Conservation (phyloP, 2,329 filamentous ascomycete genomes). For the Furcasterigmium furcatum region DNA sequence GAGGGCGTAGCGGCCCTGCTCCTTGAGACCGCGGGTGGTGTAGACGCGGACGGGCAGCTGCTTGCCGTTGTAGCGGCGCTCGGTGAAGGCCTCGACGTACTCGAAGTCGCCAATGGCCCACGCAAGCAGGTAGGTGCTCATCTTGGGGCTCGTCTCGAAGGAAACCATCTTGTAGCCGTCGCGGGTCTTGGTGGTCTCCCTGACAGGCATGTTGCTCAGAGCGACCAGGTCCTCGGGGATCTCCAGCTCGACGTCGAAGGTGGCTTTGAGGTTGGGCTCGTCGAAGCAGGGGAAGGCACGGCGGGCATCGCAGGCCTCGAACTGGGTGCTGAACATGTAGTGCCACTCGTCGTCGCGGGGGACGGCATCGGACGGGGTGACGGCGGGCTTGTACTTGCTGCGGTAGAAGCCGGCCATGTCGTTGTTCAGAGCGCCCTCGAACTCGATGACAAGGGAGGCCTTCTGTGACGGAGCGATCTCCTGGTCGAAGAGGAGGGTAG, state of each 20-base stretch:
- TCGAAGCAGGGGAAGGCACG: slow-evolving; percentile 97
- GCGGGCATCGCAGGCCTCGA: slow-evolving; percentile 93
- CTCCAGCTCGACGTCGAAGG: slow-evolving; percentile 92
- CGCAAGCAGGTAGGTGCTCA: slow-evolving; percentile 88
- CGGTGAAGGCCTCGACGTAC: slow-evolving; percentile 88
- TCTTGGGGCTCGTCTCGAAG: slow-evolving; percentile 81
- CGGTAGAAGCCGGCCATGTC: slow-evolving; percentile 93
- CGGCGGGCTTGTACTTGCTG: slow-evolving; percentile 85
- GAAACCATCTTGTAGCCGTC: slow-evolving; percentile 70
- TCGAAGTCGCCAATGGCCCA: slow-evolving; percentile 98
- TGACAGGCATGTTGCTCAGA: slow-evolving; percentile 93
- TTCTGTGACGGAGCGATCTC: slow-evolving; percentile 67
- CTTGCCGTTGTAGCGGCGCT: slow-evolving; percentile 87
- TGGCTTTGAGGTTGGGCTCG: slow-evolving; percentile 94
- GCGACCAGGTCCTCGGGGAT: slow-evolving; percentile 85
- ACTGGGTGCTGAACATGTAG: slow-evolving; percentile 91
- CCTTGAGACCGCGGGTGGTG: slow-evolving; percentile 89
- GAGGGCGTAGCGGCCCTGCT: slow-evolving; percentile 85
- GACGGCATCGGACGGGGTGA: slow-evolving; percentile 70
- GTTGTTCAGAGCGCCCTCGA: slow-evolving; percentile 81
- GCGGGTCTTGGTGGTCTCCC: slow-evolving; percentile 55
- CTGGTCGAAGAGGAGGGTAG: slow-evolving; percentile 71
- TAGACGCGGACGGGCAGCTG: slow-evolving; percentile 92
- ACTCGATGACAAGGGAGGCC: slow-evolving; percentile 66
- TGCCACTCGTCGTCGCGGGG: slow-evolving; percentile 67